phyloP scores from a whole-genome alignment of 371 early-diverging fungal genomes.

The Rhizopus microsporus region DNA sequence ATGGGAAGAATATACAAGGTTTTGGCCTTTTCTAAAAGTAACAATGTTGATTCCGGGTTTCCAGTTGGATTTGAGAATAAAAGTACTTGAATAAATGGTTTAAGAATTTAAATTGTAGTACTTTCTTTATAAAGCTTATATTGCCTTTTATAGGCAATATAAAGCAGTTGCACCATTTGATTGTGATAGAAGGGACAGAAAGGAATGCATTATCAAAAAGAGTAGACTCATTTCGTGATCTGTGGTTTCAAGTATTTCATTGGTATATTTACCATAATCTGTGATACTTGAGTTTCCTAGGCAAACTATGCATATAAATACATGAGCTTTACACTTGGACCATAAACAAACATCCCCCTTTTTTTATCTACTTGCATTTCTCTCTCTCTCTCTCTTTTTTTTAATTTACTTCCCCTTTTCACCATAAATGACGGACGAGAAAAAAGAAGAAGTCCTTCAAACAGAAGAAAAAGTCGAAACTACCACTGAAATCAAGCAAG shows the following conservation, averaged over 20 bases:
- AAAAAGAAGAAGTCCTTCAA: background rate
- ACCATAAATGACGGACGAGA: conserved; percentile 3
- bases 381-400: background rate
- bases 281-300: no score
- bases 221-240: background rate
- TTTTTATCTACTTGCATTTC: background rate
- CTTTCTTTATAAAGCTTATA: conserved; percentile 3
- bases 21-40: conserved; percentile 62
- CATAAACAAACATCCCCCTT: background rate
- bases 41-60: background rate
- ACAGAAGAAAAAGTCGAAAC: background rate
- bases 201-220: background rate
- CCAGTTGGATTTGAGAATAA: conserved; percentile 22
- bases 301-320: no score
- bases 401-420: background rate
- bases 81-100: background rate
- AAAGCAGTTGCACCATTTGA: background rate
- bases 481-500: background rate
- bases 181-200: background rate
- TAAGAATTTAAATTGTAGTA: background rate
- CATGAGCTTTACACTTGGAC: background rate
- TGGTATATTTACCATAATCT: background rate
- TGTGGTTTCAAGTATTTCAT: background rate
- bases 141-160: conserved; percentile 5
- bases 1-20: conserved; percentile 87